phyloP scores from a whole-genome alignment of 2,329 filamentous ascomycete genomes.

The Aspergillus sp. region DNA sequence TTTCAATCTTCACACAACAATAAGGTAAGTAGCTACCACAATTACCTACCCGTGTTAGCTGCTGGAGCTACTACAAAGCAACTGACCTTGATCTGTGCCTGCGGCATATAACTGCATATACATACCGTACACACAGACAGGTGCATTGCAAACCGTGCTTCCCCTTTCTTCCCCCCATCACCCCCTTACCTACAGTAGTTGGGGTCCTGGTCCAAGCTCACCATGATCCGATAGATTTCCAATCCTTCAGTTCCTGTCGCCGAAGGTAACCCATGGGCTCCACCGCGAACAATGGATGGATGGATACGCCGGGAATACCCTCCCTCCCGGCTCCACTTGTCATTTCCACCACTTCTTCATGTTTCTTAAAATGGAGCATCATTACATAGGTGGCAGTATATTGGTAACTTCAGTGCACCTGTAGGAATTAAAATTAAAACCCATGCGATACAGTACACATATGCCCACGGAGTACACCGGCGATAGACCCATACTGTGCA shows the following conservation, averaged over 20 bases:
- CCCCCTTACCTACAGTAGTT: too few species aligned
- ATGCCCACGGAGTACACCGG: too few species aligned
- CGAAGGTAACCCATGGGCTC: neutral
- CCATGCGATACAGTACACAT: too few species aligned
- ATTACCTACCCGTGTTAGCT: too few species aligned
- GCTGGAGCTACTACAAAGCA: too few species aligned
- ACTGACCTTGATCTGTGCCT: neutral
- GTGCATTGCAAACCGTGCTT: neutral
- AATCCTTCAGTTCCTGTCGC: neutral
- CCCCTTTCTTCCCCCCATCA: neutral
- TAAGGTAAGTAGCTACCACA: too few species aligned
- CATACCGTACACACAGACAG: too few species aligned
- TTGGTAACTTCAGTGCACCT: too few species aligned
- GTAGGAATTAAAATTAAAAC: too few species aligned
- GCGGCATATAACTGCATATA: neutral
- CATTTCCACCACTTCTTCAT: neutral
- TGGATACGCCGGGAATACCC: neutral
- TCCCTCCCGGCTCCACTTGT: constrained; percentile 2
- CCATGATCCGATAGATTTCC: neutral
- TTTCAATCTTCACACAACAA: too few species aligned
- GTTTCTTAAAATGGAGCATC: too few species aligned
- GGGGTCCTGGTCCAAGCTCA: neutral
- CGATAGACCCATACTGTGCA: too few species aligned
- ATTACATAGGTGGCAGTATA: neutral
- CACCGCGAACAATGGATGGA: neutral